Conservation (phyloP, 1,284 basidiomycete genomes). For the Boletus nobilissimus region DNA sequence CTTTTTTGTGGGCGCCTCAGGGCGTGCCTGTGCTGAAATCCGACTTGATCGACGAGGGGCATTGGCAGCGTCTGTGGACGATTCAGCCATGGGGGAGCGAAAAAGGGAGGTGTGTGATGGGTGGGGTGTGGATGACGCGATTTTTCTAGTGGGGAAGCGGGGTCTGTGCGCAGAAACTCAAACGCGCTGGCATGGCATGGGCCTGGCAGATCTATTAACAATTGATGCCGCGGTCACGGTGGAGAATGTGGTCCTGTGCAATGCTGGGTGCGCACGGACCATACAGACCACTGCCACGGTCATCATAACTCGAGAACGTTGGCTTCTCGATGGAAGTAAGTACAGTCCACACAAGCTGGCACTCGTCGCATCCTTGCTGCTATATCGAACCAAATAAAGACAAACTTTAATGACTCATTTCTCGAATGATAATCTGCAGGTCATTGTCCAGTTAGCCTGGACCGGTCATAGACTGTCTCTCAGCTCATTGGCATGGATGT, state of each 20-base stretch:
- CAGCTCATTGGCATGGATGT: constrained; percentile 33
- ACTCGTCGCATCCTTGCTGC: too few species aligned
- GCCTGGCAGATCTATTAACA: constrained; percentile 29
- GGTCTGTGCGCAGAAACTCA: constrained; percentile 43
- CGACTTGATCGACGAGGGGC: constrained; percentile 59
- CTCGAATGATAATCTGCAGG: constrained; percentile 35
- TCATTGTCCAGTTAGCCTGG: constrained; percentile 24
- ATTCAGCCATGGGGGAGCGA: constrained; percentile 32
- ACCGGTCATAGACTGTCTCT: not conserved
- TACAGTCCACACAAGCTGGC: too few species aligned
- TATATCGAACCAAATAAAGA: too few species aligned
- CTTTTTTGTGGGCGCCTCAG: constrained; percentile 44
- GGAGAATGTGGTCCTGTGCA: not conserved
- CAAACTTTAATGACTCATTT: constrained; percentile 9
- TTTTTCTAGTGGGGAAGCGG: constrained; percentile 23
- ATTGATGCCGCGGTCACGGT: constrained; percentile 30
- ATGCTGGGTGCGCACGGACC: constrained; percentile 33
- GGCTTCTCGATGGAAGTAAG: too few species aligned
- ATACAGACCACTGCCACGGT: constrained; percentile 12
- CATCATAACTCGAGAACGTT: not conserved
- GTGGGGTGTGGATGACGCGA: constrained; percentile 19
- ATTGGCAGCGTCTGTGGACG: constrained; percentile 28
- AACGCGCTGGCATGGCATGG: constrained; percentile 33
- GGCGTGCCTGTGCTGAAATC: constrained; percentile 55
- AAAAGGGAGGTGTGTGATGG: not conserved